Evolutionary conservation across 1,139 yeast species (phyloP).

Genomic region (Yamadazyma atmosphaerica): DNA sequence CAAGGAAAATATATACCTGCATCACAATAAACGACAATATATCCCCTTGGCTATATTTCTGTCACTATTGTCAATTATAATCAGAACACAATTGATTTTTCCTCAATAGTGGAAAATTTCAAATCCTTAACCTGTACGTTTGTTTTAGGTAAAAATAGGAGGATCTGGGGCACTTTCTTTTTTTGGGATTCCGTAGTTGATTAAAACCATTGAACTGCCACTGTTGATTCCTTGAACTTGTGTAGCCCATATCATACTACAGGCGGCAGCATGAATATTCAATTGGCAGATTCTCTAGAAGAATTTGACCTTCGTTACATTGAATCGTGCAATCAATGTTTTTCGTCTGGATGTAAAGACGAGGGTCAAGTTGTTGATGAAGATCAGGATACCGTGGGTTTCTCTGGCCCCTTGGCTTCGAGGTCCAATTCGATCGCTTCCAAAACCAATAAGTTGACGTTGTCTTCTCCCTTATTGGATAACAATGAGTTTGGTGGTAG

Average conservation of each 20-base stretch:
- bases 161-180: not conserved
- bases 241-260: too few relatives aligned
- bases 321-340: conserved; percentile 22
- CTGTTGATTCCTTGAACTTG: too few relatives aligned
- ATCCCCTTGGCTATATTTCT: too few relatives aligned
- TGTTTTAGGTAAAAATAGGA: not conserved
- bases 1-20: too few relatives aligned
- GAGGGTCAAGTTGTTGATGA: conserved; percentile 1
- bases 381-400: not conserved
- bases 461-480: conserved; percentile 18
- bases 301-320: conserved; percentile 19
- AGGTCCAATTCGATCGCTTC: conserved; percentile 11
- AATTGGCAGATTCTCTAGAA: conserved; percentile 19
- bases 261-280: conserved; percentile 15
- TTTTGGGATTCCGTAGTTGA: not conserved
- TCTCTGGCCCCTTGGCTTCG: conserved; percentile 4
- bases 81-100: not conserved
- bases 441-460: conserved; percentile 12
- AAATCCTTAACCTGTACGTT: not conserved
- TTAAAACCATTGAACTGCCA: too few relatives aligned
- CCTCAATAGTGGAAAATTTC: not conserved
- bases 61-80: not conserved
- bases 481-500: conserved; percentile 9
- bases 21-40: too few relatives aligned
- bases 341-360: conserved; percentile 7